These are phyloP conservation scores for Phytophthora foliorum DNA, from an alignment of 352 stramenopile genomes.

Conservation along the genomic window DNA sequence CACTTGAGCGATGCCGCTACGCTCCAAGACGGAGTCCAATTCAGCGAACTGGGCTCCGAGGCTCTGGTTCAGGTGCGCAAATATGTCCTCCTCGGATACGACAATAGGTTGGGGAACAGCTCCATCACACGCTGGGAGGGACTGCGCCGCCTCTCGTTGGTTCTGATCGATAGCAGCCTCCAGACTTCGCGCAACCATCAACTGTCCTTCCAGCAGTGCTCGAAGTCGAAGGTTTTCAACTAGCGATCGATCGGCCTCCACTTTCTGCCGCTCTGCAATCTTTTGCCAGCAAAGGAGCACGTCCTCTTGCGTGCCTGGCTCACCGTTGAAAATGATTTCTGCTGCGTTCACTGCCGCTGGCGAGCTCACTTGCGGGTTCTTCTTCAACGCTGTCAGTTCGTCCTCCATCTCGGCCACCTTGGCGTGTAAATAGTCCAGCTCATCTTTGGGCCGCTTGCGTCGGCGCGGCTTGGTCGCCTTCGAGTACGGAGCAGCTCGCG, in stretches of 20 bases:
- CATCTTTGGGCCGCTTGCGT: slow-evolving; percentile 48
- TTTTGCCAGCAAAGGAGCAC: slow-evolving; percentile 40
- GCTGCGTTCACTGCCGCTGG: slow-evolving; percentile 13
- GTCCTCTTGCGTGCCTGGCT: slow-evolving; percentile 5
- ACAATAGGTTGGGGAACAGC: background rate
- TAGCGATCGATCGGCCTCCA: slow-evolving; percentile 33
- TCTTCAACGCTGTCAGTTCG: slow-evolving; percentile 28
- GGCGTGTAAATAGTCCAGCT: slow-evolving; percentile 47
- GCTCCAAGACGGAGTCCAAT: slow-evolving; percentile 30
- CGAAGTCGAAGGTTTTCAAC: slow-evolving; percentile 44
- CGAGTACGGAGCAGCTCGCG: slow-evolving; percentile 23
- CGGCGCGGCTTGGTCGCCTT: slow-evolving; percentile 32
- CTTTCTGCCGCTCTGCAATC: slow-evolving; percentile 40
- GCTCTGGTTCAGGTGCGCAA: slow-evolving; percentile 29
- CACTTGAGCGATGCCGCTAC: slow-evolving; percentile 21
- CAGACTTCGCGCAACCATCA: slow-evolving; percentile 41
- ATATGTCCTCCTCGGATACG: slow-evolving; percentile 35
- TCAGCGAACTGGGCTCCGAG: slow-evolving; percentile 36
- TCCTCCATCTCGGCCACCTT: slow-evolving; percentile 47
- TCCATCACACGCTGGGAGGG: slow-evolving; percentile 7
- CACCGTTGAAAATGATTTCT: slow-evolving; percentile 22
- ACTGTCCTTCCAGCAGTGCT: slow-evolving; percentile 41
- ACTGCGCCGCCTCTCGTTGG: slow-evolving; percentile 36
- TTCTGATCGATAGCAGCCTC: slow-evolving; percentile 46
- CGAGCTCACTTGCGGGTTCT: slow-evolving; percentile 17